A percentile compares a stretch with the other conserved stretches of the same genome.
phyloP scores from a whole-genome alignment of 1,139 yeast species.

The Protomyces macrosporus region DNA sequence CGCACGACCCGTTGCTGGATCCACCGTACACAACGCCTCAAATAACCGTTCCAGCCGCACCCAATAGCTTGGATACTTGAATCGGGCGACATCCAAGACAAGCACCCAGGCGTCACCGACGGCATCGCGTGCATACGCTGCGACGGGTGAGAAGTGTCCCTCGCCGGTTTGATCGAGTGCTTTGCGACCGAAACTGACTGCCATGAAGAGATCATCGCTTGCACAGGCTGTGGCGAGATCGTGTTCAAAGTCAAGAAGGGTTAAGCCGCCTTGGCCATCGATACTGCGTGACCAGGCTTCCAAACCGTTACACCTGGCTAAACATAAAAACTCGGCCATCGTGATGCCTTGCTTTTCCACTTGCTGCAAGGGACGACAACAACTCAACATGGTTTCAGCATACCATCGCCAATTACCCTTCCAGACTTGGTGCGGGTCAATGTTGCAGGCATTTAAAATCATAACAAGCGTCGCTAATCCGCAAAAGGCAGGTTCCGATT shows the following conservation, averaged over 20 bases:
- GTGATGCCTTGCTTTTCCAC: conserved; percentile 17
- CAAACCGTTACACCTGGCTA: conserved; percentile 14
- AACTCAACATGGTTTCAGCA: conserved; percentile 14
- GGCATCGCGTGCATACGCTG: background rate
- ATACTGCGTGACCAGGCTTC: background rate
- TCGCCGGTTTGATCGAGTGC: conserved; percentile 17
- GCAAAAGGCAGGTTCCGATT: conserved; percentile 22
- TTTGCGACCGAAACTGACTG: conserved; percentile 7
- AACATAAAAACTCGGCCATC: conserved; percentile 15
- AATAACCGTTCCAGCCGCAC: conserved; percentile 1
- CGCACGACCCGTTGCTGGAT: background rate
- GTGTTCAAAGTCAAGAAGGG: background rate
- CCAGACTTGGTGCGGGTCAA: conserved; percentile 20
- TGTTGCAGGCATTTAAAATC: conserved; percentile 10
- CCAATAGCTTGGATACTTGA: conserved; percentile 24
- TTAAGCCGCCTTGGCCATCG: background rate
- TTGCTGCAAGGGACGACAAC: conserved; percentile 7
- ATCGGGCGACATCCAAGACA: conserved; percentile 16
- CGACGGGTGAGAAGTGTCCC: conserved; percentile 21
- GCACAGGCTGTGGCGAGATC: background rate
- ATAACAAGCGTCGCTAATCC: conserved; percentile 23
- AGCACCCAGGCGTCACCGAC: background rate
- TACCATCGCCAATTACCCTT: conserved; percentile 25
- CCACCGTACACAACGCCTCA: conserved; percentile 8
- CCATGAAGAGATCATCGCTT: conserved; percentile 4